phyloP scores from a whole-genome alignment of 805 yeast species.

The Candida hungchunana region DNA sequence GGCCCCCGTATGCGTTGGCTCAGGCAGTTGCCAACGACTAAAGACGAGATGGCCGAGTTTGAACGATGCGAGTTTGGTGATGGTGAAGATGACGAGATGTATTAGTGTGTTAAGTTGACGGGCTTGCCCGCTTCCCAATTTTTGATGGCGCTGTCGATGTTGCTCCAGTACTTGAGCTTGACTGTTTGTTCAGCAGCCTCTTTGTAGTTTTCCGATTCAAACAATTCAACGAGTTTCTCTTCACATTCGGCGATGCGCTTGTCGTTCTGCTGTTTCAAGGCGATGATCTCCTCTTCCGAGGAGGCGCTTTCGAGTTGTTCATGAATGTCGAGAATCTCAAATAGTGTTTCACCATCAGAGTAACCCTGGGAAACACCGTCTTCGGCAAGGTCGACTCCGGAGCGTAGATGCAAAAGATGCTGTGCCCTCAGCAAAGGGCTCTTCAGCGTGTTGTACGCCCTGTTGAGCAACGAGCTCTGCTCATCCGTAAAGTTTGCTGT shows the following conservation, averaged over 20 bases:
- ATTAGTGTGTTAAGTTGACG: constrained; percentile 10
- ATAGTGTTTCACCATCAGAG: constrained; percentile 48
- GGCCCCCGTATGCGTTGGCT: constrained; percentile 98
- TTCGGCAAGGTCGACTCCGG: constrained; percentile 49
- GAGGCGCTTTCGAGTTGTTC: constrained; percentile 72
- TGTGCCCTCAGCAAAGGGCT: constrained; percentile 71
- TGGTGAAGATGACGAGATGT: constrained; percentile 30
- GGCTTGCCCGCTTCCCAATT: constrained; percentile 52
- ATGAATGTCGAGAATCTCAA: constrained; percentile 80
- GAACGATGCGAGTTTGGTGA: constrained; percentile 56
- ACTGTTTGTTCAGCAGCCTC: constrained; percentile 63
- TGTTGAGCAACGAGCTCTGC: constrained; percentile 56
- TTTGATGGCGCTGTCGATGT: constrained; percentile 65
- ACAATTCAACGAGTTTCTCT: constrained; percentile 41
- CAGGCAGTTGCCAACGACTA: constrained; percentile 66
- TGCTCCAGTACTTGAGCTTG: constrained; percentile 78
- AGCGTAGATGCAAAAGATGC: constrained; percentile 40
- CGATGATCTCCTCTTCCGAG: constrained; percentile 51
- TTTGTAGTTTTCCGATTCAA: constrained; percentile 45
- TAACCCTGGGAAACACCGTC: constrained; percentile 46
- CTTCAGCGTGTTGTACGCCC: constrained; percentile 68
- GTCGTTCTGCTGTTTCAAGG: constrained; percentile 52
- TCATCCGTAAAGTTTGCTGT: constrained; percentile 27
- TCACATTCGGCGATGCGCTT: constrained; percentile 47
- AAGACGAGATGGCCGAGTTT: constrained; percentile 58